A percentile compares a stretch with the other conserved stretches of the same genome.
Conservation (phyloP, 2,329 filamentous ascomycete species). For the Penicillium janthinellum region DNA sequence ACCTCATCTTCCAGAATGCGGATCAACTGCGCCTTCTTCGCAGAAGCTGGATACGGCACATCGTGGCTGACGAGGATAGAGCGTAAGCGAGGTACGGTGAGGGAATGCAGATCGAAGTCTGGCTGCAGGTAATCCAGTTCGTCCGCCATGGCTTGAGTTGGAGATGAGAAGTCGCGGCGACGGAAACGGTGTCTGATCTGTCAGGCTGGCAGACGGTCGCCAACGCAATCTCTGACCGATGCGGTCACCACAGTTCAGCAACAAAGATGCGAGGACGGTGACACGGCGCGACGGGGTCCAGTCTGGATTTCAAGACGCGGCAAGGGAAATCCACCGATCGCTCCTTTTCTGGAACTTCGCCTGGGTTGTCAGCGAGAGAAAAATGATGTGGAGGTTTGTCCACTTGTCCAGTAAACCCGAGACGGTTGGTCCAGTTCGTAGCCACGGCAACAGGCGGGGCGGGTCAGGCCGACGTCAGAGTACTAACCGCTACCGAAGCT, state of each 20-base stretch:
- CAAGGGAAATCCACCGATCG: constrained; percentile 18
- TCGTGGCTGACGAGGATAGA: constrained; percentile 90
- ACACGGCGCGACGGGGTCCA: constrained; percentile 7
- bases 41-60: constrained; percentile 79
- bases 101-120: constrained; percentile 77
- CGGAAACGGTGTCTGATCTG: background rate
- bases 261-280: constrained; percentile 7
- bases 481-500: background rate
- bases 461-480: constrained; percentile 3
- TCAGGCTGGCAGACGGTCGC: background rate
- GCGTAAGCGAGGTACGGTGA: constrained; percentile 86
- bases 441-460: constrained; percentile 43
- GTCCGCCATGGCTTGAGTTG: constrained; percentile 44
- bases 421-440: constrained; percentile 31
- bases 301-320: constrained; percentile 13
- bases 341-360: constrained; percentile 21
- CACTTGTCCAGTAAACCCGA: constrained; percentile 22
- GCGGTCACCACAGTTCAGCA: background rate
- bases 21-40: constrained; percentile 88
- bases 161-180: background rate
- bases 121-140: constrained; percentile 83
- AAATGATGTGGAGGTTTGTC: constrained; percentile 23
- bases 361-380: constrained; percentile 12
- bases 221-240: background rate
- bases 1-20: constrained; percentile 80